phyloP scores from a whole-genome alignment of 2,329 filamentous ascomycete species.

The Rutstroemia sp. region DNA sequence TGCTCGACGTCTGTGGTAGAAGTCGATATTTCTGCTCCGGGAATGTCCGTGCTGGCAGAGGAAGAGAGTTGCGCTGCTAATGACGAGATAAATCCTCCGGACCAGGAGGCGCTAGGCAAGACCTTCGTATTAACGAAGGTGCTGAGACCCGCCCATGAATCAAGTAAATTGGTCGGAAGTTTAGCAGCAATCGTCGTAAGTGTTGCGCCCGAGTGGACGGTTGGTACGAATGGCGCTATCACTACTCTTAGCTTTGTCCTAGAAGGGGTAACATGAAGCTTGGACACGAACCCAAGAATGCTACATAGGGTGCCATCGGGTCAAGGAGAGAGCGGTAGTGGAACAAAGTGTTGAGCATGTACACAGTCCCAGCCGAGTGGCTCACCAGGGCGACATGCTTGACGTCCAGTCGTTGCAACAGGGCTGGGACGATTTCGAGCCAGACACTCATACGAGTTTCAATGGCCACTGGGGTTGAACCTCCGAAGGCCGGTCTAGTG shows the following conservation, averaged over 20 bases:
- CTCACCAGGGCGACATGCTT: conserved; percentile 33
- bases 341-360: conserved; percentile 35
- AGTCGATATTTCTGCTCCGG: conserved; percentile 8
- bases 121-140: conserved; percentile 29
- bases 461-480: conserved; percentile 33
- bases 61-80: conserved; percentile 8
- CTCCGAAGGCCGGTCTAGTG: conserved; percentile 37
- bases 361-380: conserved; percentile 37
- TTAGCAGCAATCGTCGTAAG: conserved; percentile 4
- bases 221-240: too few species aligned
- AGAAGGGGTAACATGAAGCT: conserved; percentile 9
- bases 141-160: conserved; percentile 27
- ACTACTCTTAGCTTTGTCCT: not conserved
- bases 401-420: conserved; percentile 31
- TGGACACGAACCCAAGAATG: conserved; percentile 35
- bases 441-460: conserved; percentile 32
- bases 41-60: conserved; percentile 4
- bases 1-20: not conserved
- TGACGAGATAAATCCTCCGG: conserved; percentile 2
- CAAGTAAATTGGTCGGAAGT: conserved; percentile 25
- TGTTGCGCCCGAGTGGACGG: too few species aligned
- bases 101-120: conserved; percentile 21
- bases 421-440: conserved; percentile 34
- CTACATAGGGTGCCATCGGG: conserved; percentile 16
- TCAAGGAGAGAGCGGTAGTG: conserved; percentile 29